Base-by-base conservation (phyloP, 208 protist species). In the Zelonia costaricensis region DNA sequence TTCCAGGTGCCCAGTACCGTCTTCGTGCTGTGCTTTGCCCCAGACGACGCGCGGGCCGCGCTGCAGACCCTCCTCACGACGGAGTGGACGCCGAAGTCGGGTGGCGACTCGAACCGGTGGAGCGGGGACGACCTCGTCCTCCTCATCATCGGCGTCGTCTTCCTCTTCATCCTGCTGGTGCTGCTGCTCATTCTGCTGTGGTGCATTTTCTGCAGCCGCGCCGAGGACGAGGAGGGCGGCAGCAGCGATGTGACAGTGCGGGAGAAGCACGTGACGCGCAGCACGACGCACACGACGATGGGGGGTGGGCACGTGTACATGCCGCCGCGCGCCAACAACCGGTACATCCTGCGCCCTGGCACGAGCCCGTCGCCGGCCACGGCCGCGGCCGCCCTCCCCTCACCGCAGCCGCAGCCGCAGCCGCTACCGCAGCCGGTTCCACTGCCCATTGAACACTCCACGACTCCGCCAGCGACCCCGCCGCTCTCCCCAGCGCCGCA, bases 21-120 rank as follows among this genome's bases (percentile, higher is more conserved):
- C 56, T 82, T 88, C 28, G 71, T 69, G 49, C 13, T 94, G n/a
- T 94, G 84, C 74, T 88, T 88, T 70, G 78, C 72, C n/a, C 80
- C 84, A 3, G 62, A 44, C 6, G 84, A 94, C 56, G 74, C 67
- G 10, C 54, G 42, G 27, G 62, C 43, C 27, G 33, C 43, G n/a
- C 74, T 77, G 46, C 72, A 78, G 62, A 42, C 70, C 12, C 76
- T 93, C 23, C 16, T 74, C 0, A 71, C 56, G 20, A 61, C 64
- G 39, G 54, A 64, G 59, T 67, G 49, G 44, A 71, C 43, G 8
- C 45, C 30, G 7, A 31, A 18, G 42, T 35, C 52, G 31, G 53
- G 63, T 30, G 51, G 27, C 25, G 40, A 30, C 23, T 36, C 45
- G 16, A 20, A 27, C 16, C 46, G 33, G 30, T 95, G 89, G 86